These are phyloP conservation scores for Thyridium curvatum DNA, from an alignment of 2,329 filamentous ascomycete species.

Conservation along the genomic window DNA sequence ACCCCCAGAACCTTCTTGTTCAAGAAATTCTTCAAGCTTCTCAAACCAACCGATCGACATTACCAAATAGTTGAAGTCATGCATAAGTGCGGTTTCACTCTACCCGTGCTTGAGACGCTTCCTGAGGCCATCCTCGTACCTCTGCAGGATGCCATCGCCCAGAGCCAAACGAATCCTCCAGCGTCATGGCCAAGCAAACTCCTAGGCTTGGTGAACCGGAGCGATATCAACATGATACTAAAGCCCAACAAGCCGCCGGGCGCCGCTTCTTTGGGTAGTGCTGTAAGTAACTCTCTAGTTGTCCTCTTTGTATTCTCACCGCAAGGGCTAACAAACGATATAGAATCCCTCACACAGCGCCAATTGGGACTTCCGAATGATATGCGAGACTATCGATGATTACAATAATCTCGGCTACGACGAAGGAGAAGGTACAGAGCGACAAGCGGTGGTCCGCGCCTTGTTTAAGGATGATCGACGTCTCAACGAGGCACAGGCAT, in stretches of 20 bases:
- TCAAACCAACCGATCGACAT: conserved; percentile 44
- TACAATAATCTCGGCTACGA: conserved; percentile 57
- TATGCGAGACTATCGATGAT: conserved; percentile 63
- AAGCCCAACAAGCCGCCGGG: conserved; percentile 35
- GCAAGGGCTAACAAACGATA: neutral
- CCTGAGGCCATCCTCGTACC: conserved; percentile 79
- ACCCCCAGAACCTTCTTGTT: conserved; percentile 67
- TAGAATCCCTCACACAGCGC: conserved; percentile 59
- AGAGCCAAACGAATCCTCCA: conserved; percentile 77
- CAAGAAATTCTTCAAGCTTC: conserved; percentile 56
- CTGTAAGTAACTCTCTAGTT: conserved; percentile 32
- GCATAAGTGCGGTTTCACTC: conserved; percentile 60
- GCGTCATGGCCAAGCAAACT: conserved; percentile 67
- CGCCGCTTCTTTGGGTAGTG: conserved; percentile 22
- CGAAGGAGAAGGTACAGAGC: conserved; percentile 76
- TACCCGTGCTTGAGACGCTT: conserved; percentile 68
- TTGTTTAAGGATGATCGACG: conserved; percentile 91
- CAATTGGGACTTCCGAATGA: conserved; percentile 68
- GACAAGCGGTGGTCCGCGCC: conserved; percentile 73
- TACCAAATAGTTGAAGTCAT: conserved; percentile 69
- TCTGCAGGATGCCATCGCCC: conserved; percentile 76
- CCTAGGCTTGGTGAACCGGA: conserved; percentile 70
- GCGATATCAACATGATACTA: conserved; percentile 69
- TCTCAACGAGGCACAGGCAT: conserved; percentile 74
- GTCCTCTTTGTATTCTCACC: neutral